Evolutionary conservation across 2,329 filamentous ascomycete genomes (phyloP).

Genomic region (Calonectria multiphialidica): DNA sequence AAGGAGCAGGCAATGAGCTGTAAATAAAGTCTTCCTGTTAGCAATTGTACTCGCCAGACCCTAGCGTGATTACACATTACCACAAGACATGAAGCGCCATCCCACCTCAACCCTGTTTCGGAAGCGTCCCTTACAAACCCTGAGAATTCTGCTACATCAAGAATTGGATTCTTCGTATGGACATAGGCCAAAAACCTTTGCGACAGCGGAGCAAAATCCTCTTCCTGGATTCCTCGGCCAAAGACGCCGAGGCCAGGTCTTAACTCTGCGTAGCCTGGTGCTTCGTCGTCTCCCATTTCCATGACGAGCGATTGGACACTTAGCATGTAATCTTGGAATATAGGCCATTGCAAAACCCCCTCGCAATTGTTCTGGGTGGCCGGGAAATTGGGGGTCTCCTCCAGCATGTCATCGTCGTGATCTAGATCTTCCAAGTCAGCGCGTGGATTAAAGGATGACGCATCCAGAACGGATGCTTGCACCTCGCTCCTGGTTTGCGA

Average conservation of each 20-base stretch:
- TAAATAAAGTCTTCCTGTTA: neutral
- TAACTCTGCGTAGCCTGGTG: neutral
- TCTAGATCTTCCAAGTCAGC: neutral
- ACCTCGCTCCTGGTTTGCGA: neutral
- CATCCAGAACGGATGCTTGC: neutral
- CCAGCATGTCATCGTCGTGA: slow-evolving; percentile 5
- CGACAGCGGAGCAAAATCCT: slow-evolving; percentile 18
- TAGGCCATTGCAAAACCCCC: slow-evolving; percentile 17
- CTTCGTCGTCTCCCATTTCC: neutral
- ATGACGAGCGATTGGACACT: slow-evolving; percentile 14
- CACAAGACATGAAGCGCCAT: slow-evolving; percentile 40
- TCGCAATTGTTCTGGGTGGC: slow-evolving; percentile 18
- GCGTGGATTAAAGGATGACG: neutral
- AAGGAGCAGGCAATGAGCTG: slow-evolving; percentile 38
- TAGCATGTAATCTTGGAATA: slow-evolving; percentile 3
- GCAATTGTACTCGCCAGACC: neutral
- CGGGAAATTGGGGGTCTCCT: slow-evolving; percentile 21
- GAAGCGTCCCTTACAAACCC: slow-evolving; percentile 10
- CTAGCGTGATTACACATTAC: neutral
- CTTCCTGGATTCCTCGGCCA: slow-evolving; percentile 19
- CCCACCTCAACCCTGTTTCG: slow-evolving; percentile 38
- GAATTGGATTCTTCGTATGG: slow-evolving; percentile 27
- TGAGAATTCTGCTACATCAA: slow-evolving; percentile 18
- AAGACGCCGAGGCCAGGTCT: neutral
- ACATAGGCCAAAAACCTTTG: slow-evolving; percentile 20